Conservation (phyloP, 2,329 filamentous ascomycete species). For the Penicillium sp. region DNA sequence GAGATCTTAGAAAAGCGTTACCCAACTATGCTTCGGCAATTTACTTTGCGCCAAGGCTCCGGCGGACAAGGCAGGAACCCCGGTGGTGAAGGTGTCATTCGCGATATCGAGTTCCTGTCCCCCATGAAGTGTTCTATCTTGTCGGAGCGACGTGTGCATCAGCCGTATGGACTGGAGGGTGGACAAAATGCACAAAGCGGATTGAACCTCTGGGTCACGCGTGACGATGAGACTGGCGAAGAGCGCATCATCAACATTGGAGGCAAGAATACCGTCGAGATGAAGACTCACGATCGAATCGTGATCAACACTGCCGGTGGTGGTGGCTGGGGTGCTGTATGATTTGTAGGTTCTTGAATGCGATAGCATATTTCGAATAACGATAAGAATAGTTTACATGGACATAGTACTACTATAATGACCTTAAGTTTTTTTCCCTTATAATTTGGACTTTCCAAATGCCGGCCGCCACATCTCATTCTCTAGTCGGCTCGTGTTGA, state of each 20-base stretch:
- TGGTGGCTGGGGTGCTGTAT: constrained; percentile 42
- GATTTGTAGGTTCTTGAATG: background rate
- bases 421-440: background rate
- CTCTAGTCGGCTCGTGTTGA: constrained; percentile 18
- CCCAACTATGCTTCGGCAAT: constrained; percentile 72
- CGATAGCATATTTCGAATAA: background rate
- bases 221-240: constrained; percentile 59
- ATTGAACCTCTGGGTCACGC: constrained; percentile 83
- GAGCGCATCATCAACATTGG: constrained; percentile 60
- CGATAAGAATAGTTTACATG: background rate
- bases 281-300: constrained; percentile 62
- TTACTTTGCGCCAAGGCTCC: constrained; percentile 65
- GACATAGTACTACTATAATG: background rate
- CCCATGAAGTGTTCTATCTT: constrained; percentile 80
- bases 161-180: constrained; percentile 80
- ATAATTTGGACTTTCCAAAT: constrained; percentile 11
- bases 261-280: constrained; percentile 63
- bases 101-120: constrained; percentile 82
- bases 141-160: constrained; percentile 72
- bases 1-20: constrained; percentile 82
- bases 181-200: constrained; percentile 78
- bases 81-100: constrained; percentile 74
- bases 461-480: constrained; percentile 23
- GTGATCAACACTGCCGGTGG: constrained; percentile 61
- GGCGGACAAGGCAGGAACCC: constrained; percentile 67